Evolutionary conservation across 163 green algal genomes (phyloP).

Genomic region (Chloroidium sp.): DNA sequence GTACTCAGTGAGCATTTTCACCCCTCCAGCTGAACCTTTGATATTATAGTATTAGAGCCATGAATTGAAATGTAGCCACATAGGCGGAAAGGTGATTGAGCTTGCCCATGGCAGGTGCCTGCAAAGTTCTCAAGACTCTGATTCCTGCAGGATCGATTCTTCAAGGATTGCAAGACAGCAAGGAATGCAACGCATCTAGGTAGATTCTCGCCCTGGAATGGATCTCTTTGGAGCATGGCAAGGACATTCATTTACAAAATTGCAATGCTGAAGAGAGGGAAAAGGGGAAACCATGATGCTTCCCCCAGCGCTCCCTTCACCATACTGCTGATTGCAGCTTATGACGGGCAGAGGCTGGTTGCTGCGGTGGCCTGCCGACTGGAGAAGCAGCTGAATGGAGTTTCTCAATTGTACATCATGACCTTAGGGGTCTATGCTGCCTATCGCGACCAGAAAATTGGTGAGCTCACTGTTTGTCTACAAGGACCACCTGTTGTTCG

Average conservation of each 20-base stretch:
- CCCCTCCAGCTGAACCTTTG: no score
- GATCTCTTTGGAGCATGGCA: not conserved
- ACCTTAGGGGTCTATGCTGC: constrained; percentile 76
- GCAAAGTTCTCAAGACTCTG: not conserved
- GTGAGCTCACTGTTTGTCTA: constrained; percentile 6
- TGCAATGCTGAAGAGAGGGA: no score
- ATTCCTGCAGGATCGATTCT: not conserved
- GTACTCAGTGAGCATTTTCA: not conserved
- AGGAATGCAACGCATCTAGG: not conserved
- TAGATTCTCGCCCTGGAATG: not conserved
- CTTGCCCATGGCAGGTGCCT: no score
- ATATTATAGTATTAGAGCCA: no score
- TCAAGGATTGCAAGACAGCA: not conserved
- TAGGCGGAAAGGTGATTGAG: no score
- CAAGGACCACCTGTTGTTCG: no score
- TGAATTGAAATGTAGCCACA: no score
- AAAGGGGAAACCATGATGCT: not conserved
- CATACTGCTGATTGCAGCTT: constrained; percentile 34
- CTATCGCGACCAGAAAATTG: constrained; percentile 60
- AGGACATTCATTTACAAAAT: not conserved
- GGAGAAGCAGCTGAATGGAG: constrained; percentile 46
- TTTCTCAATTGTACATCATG: constrained; percentile 73
- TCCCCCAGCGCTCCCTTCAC: not conserved
- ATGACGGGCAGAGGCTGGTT: constrained; percentile 53
- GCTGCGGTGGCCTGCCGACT: constrained; percentile 70